A percentile compares a stretch with the other conserved stretches of the same genome.
These are phyloP conservation scores for Zelopaecilomyces penicillatus DNA, from an alignment of 2,329 filamentous ascomycete genomes.

Conservation along the genomic window DNA sequence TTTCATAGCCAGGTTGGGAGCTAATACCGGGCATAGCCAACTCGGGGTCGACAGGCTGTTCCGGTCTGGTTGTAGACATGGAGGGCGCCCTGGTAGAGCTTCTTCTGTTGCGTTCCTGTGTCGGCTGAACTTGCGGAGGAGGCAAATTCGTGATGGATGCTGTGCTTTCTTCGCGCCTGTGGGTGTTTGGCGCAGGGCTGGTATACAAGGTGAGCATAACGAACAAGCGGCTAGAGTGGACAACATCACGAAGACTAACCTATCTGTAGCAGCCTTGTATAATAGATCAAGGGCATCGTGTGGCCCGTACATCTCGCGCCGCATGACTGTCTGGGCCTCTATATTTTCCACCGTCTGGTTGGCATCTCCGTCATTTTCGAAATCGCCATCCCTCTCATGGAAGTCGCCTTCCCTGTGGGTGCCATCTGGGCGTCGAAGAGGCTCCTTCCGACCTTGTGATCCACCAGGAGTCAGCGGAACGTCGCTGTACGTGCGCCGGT, in stretches of 20 bases:
- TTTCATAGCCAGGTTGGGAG: slow-evolving; percentile 48
- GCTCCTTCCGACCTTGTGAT: slow-evolving; percentile 56
- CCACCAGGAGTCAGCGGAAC: slow-evolving; percentile 57
- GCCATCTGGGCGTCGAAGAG: slow-evolving; percentile 53
- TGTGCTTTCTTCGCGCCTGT: slow-evolving; percentile 24
- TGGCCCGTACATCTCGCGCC: slow-evolving; percentile 72
- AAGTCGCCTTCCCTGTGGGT: slow-evolving; percentile 22
- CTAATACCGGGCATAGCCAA: slow-evolving; percentile 36
- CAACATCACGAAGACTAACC: slow-evolving; percentile 28
- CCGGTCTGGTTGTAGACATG: slow-evolving; percentile 8
- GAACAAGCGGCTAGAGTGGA: not conserved
- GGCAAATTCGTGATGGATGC: slow-evolving; percentile 15
- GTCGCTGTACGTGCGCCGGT: slow-evolving; percentile 39
- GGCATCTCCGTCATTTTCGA: slow-evolving; percentile 41
- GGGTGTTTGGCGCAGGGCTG: slow-evolving; percentile 14
- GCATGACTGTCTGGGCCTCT: slow-evolving; percentile 57
- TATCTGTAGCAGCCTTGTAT: slow-evolving; percentile 73
- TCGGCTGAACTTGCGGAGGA: slow-evolving; percentile 9
- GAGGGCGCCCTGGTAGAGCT: slow-evolving; percentile 7
- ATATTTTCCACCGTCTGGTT: slow-evolving; percentile 57
- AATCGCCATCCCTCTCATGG: slow-evolving; percentile 24
- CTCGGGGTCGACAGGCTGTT: slow-evolving; percentile 37
- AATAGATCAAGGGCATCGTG: slow-evolving; percentile 88
- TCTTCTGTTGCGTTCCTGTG: slow-evolving; percentile 1
- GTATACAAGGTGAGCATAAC: slow-evolving; percentile 3